These are phyloP conservation scores for Aspergillus nidulans DNA, from an alignment of 495 filamentous ascomycete species.

Conservation along the genomic window DNA sequence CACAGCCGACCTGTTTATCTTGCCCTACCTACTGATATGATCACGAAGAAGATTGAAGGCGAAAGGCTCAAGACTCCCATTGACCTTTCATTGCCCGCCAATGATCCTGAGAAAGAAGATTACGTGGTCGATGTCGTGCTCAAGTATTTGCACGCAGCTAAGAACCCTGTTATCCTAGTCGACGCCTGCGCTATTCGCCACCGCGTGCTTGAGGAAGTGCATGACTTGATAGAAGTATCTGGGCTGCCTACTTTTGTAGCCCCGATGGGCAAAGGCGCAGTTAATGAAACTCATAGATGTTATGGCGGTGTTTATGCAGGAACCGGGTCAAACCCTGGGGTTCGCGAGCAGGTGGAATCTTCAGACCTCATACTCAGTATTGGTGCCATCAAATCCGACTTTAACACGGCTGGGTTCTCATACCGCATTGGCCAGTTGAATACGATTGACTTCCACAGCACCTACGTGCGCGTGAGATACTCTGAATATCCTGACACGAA, in stretches of 20 bases:
- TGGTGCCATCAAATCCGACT: slow-evolving; percentile 81
- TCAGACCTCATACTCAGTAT: slow-evolving; percentile 81
- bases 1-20: slow-evolving; percentile 77
- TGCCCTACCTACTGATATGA: slow-evolving; percentile 80
- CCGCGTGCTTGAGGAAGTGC: slow-evolving; percentile 67
- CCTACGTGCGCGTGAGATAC: slow-evolving; percentile 67
- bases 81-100: slow-evolving; percentile 58
- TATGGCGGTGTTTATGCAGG: slow-evolving; percentile 90
- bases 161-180: slow-evolving; percentile 75
- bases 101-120: slow-evolving; percentile 70
- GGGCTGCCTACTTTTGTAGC: slow-evolving; percentile 79
- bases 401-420: slow-evolving; percentile 88
- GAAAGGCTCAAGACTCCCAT: slow-evolving; percentile 63
- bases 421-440: slow-evolving; percentile 77
- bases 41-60: slow-evolving; percentile 73
- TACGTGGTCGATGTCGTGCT: slow-evolving; percentile 79
- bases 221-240: slow-evolving; percentile 71
- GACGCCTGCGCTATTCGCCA: slow-evolving; percentile 92
- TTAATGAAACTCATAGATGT: slow-evolving; percentile 69
- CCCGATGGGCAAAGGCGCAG: slow-evolving; percentile 88
- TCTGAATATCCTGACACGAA: slow-evolving; percentile 77
- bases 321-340: slow-evolving; percentile 65
- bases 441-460: slow-evolving; percentile 85
- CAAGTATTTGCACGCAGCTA: slow-evolving; percentile 69
- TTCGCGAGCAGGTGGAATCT: slow-evolving; percentile 68